phyloP scores from a whole-genome alignment of 768 basidiomycete species.

The Suillus hirtellus region DNA sequence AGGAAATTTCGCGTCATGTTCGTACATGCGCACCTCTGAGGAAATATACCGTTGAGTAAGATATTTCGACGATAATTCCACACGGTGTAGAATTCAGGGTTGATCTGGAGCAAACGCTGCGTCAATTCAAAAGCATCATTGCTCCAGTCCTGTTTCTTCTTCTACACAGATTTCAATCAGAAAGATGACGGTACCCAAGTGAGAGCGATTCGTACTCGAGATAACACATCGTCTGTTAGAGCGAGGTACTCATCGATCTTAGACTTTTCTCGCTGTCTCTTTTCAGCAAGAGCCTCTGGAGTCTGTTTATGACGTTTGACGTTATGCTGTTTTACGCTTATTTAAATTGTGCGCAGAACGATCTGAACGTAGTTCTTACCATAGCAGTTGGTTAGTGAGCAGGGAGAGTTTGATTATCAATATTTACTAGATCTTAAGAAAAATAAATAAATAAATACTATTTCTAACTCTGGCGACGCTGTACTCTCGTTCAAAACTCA shows the following conservation, averaged over 20 bases:
- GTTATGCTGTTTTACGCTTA: constrained; percentile 51
- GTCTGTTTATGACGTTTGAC: constrained; percentile 64
- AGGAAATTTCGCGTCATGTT: background rate
- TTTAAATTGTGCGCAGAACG: constrained; percentile 8
- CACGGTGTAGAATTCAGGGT: constrained; percentile 94
- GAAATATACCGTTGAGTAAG: constrained; percentile 69
- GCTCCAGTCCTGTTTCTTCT: constrained; percentile 66
- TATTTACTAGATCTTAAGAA: background rate
- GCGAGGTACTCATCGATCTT: constrained; percentile 77
- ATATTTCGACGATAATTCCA: constrained; percentile 95
- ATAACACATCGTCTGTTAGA: constrained; percentile 62
- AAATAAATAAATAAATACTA: constrained; percentile 4
- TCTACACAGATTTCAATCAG: constrained; percentile 47
- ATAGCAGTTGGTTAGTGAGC: constrained; percentile 11
- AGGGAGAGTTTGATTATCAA: background rate
- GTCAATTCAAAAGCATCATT: constrained; percentile 78
- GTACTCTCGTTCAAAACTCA: background rate
- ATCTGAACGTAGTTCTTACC: constrained; percentile 22
- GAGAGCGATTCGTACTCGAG: constrained; percentile 48
- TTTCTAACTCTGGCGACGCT: background rate
- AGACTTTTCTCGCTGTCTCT: constrained; percentile 65
- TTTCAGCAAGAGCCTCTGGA: constrained; percentile 62
- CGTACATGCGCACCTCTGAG: constrained; percentile 48
- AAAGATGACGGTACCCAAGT: constrained; percentile 3
- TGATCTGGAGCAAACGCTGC: constrained; percentile 71